Conservation (phyloP, 306 rosid species). For the Rosa persica region DNA sequence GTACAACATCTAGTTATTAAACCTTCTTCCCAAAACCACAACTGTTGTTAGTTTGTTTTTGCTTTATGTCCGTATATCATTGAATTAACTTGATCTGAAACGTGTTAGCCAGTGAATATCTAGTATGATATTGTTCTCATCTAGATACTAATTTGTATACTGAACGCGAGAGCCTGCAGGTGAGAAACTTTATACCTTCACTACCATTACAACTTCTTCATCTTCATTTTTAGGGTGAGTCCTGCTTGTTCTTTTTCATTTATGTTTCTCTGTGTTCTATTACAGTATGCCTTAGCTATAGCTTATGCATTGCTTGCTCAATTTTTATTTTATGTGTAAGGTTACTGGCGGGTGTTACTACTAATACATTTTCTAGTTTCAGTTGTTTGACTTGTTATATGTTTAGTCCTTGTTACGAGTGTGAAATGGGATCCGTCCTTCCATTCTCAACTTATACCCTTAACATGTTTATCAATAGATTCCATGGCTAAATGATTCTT, state of each 20-base stretch:
- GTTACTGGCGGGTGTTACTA: background rate
- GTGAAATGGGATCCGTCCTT: background rate
- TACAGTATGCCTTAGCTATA: background rate
- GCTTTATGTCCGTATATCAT: background rate
- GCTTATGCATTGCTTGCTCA: background rate
- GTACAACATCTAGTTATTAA: background rate
- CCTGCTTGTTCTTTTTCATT: conserved; percentile 7
- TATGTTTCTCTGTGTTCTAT: background rate
- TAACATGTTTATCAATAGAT: conserved; percentile 43
- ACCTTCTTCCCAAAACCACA: background rate
- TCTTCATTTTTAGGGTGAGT: conserved; percentile 71
- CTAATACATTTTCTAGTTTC: background rate
- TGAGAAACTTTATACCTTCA: conserved; percentile 63
- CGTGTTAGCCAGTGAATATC: background rate
- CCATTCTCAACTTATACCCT: background rate
- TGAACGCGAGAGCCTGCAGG: conserved; percentile 46
- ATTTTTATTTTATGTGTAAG: too few species aligned
- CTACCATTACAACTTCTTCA: conserved; percentile 74
- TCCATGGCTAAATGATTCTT: conserved; percentile 60
- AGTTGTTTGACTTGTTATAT: background rate
- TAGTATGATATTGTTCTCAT: background rate
- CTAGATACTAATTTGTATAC: conserved; percentile 12
- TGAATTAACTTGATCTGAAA: background rate
- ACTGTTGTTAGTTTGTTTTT: background rate
- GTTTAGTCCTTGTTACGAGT: conserved; percentile 8